These are phyloP conservation scores for Galerina sulciceps DNA, from an alignment of 768 basidiomycete genomes.

Conservation along the genomic window DNA sequence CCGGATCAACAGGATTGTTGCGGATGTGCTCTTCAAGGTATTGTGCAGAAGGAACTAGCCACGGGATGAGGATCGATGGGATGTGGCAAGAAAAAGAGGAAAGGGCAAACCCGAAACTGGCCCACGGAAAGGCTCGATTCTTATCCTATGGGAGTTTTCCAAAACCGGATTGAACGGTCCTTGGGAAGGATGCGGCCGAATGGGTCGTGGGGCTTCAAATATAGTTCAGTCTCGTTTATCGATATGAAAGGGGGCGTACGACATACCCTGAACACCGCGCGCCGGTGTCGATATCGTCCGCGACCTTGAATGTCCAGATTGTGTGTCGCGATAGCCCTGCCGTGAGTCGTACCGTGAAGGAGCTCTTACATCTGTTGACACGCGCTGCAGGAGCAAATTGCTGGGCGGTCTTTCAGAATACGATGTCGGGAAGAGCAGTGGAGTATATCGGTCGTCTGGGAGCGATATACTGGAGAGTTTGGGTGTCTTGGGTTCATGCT, in stretches of 20 bases:
- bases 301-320: constrained; percentile 12
- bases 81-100: constrained; percentile 10
- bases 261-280: constrained; percentile 27
- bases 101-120: constrained; percentile 26
- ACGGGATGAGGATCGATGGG: constrained; percentile 2
- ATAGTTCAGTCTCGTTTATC: constrained; percentile 6
- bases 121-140: constrained; percentile 19
- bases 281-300: constrained; percentile 23
- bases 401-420: constrained; percentile 25
- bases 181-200: constrained; percentile 33
- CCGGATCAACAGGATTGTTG: neutral
- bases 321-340: neutral
- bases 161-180: constrained; percentile 26
- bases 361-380: constrained; percentile 24
- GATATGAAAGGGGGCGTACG: constrained; percentile 7
- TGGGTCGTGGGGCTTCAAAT: constrained; percentile 28
- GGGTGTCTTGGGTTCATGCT: constrained; percentile 36
- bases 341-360: constrained; percentile 21
- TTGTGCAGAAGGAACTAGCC: constrained; percentile 27
- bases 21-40: constrained; percentile 27
- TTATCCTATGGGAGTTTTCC: constrained; percentile 22
- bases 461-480: constrained; percentile 32
- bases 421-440: constrained; percentile 20
- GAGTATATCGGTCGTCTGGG: constrained; percentile 29
- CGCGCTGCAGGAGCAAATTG: constrained; percentile 20